Base-by-base conservation (phyloP, 148 eudicot genomes). In the Camellia granthamiana region DNA sequence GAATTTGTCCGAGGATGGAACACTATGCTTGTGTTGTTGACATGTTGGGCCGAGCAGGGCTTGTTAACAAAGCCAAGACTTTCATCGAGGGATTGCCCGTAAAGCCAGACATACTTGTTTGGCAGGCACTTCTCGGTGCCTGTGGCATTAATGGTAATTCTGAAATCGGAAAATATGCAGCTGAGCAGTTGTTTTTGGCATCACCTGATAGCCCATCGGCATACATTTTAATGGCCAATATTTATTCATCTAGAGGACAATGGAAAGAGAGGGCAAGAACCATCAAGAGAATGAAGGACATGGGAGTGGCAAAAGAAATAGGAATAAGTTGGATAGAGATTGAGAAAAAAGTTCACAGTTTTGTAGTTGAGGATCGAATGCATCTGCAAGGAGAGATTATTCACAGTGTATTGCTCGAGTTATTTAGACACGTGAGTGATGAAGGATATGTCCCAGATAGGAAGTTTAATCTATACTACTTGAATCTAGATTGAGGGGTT, bases 281-380 rank as follows among this genome's bases (percentile, higher is more conserved):
- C 2, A 88, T 92, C 3, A 93, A 87, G 91, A 84, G 69, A 78
- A 90, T 93, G 92, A 93, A 87, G 85, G 93, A 90, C 77, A 79
- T 74, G 30, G 91, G 98, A 49, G 77, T 89, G 23, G 76, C 88
- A 8, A 95, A 95, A 82, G 97, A 87, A 78, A 89, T 91, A 6
- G 99, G 99, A 51, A 78, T 82, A 62, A 95, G 99, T 83, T 92
- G 97, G 94, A 91, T 95, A 72, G 98, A 92, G 87, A 86, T 91
- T 80, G 93, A 93, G 43, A 89, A 83, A 63, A 81, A 82, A 77
- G 86, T 93, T 62, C 94, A 93, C 70, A 90, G 90, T 81, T 93
- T 93, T 74, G 93, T 93, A 44, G 96, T 90, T 65, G 87, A 84
- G 74, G 98, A 93, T 74, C 83, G 82, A 79, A 87, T 84, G 94